Conservation (phyloP, 2,329 filamentous ascomycete species). For the Diaporthe velutina region DNA sequence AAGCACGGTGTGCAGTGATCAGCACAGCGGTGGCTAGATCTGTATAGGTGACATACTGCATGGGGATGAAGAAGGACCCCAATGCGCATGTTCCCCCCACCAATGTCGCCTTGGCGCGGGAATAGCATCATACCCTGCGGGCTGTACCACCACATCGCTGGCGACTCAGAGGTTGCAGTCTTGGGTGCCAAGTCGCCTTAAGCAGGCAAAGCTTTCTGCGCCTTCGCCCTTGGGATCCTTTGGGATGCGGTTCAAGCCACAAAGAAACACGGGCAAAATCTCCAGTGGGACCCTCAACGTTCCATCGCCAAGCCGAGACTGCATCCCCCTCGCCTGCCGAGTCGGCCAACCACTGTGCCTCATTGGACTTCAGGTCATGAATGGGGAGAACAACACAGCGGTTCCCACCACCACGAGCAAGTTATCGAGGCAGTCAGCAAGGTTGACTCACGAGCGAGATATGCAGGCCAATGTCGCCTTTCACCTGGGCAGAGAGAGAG, state of each 20-base stretch:
- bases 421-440: conserved; percentile 30
- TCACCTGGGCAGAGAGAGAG: background rate
- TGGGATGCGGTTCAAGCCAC: background rate
- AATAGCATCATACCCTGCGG: background rate
- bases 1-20: background rate
- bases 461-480: conserved; percentile 27
- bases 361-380: conserved; percentile 25
- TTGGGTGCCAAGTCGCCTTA: conserved; percentile 10
- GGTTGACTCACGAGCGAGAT: conserved; percentile 24
- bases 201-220: conserved; percentile 28
- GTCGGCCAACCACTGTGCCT: conserved; percentile 10
- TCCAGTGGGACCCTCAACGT: conserved; percentile 21
- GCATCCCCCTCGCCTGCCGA: conserved; percentile 14
- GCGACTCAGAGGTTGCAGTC: conserved; percentile 6
- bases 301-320: conserved; percentile 20
- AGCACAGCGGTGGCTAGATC: background rate
- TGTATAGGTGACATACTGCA: conserved; percentile 4
- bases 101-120: conserved; percentile 17
- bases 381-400: conserved; percentile 13
- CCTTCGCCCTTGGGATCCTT: conserved; percentile 13
- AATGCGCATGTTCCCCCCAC: conserved; percentile 1
- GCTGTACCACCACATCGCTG: conserved; percentile 1
- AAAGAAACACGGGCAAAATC: conserved; percentile 10
- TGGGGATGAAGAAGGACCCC: conserved; percentile 17
- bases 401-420: conserved; percentile 25